Evolutionary conservation across 129 eudicot species (phyloP), one percentile per base, ranked within the genome.

Genomic region (Flaveria bidentis): DNA sequence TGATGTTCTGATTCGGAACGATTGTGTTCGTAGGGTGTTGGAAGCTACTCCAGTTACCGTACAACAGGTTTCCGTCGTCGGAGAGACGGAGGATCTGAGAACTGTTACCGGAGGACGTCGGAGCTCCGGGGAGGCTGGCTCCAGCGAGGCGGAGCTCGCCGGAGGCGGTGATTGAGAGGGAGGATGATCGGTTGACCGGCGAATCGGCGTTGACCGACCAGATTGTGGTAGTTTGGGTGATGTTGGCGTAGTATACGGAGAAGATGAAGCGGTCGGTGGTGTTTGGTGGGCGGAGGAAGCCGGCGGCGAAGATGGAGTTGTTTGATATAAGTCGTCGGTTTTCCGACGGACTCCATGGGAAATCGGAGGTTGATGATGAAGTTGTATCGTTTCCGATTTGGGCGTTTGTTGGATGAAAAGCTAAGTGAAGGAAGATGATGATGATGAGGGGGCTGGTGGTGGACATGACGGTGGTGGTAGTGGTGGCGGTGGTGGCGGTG

Each of bases 231-330:
- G 2, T 44, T 22, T 44, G 26, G 4, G 88, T 36, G 78, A 76
- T 67, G 75, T 83, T 87, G 12, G 6, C 13, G 82, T 86, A 92
- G 85, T 88, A 92, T 7, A 92, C 58, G 25, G 96, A 86, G 85
- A 92, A 92, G 71, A 67, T 82, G 87, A 72, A 90, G 57, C 52
- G 67, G 69, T 64, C 68, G 65, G 82, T 77, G 45, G 88, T 71
- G 46, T 61, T 64, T 16, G 75, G 72, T 44, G 73, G 22, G 3
- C 65, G 84, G 33, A 55, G 84, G 75, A 92, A 92, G 18, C 96
- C 96, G 57, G 98, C 94, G 67, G 96, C 87, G 69, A 92, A 90
- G 80, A 77, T 75, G 23, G 96, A 86, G 78, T 86, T 86, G 58
- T 84, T 88, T 20, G 98, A 92, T 26, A 86, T 16, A 18, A 92